Evolutionary conservation across 2,329 filamentous ascomycete species (phyloP), one percentile per base, ranked within the genome.

Genomic region (Dryadomyces quercus-mongolicae): DNA sequence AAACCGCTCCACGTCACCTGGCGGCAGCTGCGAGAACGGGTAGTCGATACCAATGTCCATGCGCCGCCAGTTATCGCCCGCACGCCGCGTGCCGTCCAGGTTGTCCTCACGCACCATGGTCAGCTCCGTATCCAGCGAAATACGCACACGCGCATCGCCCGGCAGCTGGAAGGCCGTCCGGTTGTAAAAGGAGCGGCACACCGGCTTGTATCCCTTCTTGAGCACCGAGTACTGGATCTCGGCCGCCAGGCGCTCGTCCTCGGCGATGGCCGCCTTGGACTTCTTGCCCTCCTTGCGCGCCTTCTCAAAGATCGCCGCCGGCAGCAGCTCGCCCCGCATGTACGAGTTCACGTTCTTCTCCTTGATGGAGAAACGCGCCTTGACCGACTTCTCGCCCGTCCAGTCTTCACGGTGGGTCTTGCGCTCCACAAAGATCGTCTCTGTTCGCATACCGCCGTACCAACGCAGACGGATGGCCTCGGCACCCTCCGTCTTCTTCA

Each of bases 341-440:
- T 91, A 98, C 15, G 88, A 79, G 65, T 97, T 97, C 65, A 98
- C 86, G 59, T 96, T 88, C 77, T 98, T 98, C 73, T 98, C 93
- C 74, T 98, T 97, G 60, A 93, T 77, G 9, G 87, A 79, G 65
- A 98, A 98, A 46, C 93, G 86, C 46, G 93, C 92, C 74, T 98
- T 98, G 71, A 98, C 93, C 1, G 92, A 97, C 72, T 97, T 95
- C 68, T 98, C 93, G 56, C 93, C 93, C 0, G 93, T 98, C 93
- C 93, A 98, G 68, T 98, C 93, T 69, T 98, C 93, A 43, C 93
- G 85, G 73, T 98, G 93, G 1, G 93, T 98, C 72, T 98, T 98
- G 58, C 93, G 82, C 74, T 98, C 93, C 22, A 98, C 86, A 64
- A 97, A 98, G 55, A 97, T 94, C 54, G 88, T 93, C 65, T 97